A percentile compares a stretch with the other conserved stretches of the same genome.
phyloP scores from a whole-genome alignment of 2,329 filamentous ascomycete genomes.

The Leptographium procerum region DNA sequence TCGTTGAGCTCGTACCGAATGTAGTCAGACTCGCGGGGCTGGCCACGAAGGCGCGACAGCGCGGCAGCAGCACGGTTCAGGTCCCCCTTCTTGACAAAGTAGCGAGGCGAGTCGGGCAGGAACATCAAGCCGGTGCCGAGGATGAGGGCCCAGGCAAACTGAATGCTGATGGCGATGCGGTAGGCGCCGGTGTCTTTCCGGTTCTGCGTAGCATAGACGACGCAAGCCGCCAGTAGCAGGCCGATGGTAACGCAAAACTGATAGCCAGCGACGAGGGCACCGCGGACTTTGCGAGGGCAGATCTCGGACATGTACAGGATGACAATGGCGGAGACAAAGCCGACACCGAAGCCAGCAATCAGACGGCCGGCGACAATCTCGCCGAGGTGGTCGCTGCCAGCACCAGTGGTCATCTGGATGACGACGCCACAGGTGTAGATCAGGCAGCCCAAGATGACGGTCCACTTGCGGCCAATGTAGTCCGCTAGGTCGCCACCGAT shows the following conservation, averaged over 20 bases:
- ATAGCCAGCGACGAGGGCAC: conserved; percentile 45
- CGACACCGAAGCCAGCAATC: conserved; percentile 66
- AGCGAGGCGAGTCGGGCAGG: conserved; percentile 78
- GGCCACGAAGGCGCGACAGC: conserved; percentile 61
- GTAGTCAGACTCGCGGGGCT: conserved; percentile 59
- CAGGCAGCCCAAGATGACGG: conserved; percentile 57
- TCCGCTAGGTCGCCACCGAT: conserved; percentile 70
- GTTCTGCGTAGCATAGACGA: conserved; percentile 60
- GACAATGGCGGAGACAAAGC: conserved; percentile 69
- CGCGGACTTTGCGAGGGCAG: conserved; percentile 53
- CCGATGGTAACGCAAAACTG: conserved; percentile 65
- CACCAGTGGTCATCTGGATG: conserved; percentile 49
- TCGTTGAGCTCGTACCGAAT: conserved; percentile 72
- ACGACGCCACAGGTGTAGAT: conserved; percentile 61
- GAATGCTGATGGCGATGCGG: conserved; percentile 70
- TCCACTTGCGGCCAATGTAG: conserved; percentile 59
- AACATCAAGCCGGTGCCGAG: conserved; percentile 60
- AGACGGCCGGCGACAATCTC: conserved; percentile 63
- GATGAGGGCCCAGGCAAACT: conserved; percentile 71
- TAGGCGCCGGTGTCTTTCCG: conserved; percentile 54
- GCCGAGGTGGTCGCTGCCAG: conserved; percentile 37
- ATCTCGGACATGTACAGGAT: conserved; percentile 86
- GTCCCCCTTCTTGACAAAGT: conserved; percentile 68
- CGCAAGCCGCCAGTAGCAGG: conserved; percentile 42
- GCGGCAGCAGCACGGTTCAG: conserved; percentile 51